These are phyloP conservation scores for Neurospora hispaniola DNA, from an alignment of 495 filamentous ascomycete genomes.

Conservation along the genomic window DNA sequence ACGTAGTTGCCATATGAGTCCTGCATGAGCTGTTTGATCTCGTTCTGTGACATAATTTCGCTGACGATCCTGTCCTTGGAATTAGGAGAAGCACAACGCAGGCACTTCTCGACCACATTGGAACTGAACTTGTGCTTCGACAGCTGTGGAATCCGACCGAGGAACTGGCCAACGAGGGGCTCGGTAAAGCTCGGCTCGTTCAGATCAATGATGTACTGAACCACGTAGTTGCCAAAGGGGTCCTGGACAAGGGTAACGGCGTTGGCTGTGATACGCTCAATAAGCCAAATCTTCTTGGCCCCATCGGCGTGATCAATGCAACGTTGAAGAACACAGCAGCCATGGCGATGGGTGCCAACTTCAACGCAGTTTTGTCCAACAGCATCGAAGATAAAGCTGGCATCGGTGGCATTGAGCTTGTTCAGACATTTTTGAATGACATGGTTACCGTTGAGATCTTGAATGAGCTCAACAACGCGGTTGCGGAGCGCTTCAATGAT, in stretches of 20 bases:
- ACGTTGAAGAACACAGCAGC: conserved; percentile 94
- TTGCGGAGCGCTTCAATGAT: conserved; percentile 69
- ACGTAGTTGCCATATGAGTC: conserved; percentile 97
- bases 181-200: conserved; percentile 73
- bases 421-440: conserved; percentile 99
- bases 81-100: conserved; percentile 60
- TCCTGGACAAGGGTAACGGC: conserved; percentile 81
- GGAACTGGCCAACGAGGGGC: conserved; percentile 69
- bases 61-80: conserved; percentile 72
- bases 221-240: conserved; percentile 95
- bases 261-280: conserved; percentile 72
- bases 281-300: conserved; percentile 74
- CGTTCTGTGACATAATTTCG: conserved; percentile 62
- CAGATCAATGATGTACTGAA: conserved; percentile 95
- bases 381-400: conserved; percentile 92
- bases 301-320: conserved; percentile 97
- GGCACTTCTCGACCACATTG: conserved; percentile 96
- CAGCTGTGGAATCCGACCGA: conserved; percentile 57
- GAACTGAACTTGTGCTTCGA: conserved; percentile 99
- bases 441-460: conserved; percentile 96
- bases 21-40: conserved; percentile 77
- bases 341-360: conserved; percentile 94
- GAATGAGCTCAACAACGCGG: conserved; percentile 83
- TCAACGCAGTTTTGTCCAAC: conserved; percentile 76
- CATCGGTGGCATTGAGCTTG: conserved; percentile 68